Evolutionary conservation across 1,284 basidiomycete genomes (phyloP), one percentile per base, ranked within the genome.

Genomic region (Cryptococcus hybrid): DNA sequence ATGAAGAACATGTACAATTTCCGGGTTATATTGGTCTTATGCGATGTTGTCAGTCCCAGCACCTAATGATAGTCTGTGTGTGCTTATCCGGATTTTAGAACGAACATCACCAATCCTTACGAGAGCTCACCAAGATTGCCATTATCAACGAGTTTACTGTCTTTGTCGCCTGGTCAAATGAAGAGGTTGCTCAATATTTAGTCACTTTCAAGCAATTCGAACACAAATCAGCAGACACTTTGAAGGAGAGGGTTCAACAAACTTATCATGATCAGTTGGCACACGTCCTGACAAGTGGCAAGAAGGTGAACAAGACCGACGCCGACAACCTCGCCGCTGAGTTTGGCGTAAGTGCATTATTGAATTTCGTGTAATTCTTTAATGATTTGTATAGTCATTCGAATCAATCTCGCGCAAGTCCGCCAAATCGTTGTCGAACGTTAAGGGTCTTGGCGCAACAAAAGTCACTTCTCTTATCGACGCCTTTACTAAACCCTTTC

Each of bases 241-340:
- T 99, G 78, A 95, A 94, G 75, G 94, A 97, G 74, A 86, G 91
- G 34, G 82, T 91, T 5, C 91, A 93, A 71, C 91, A 94, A 66
- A 89, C 90, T 66, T 93, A 96, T 70, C 78, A 84, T 60, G 85
- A 90, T 5, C 84, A 92, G 67, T 78, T 98, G 11, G 88, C 89
- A 43, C 85, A 86, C n/a, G 85, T 90, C 0, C 80, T 99, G 39
- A 99, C 95, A 0, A 87, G 86, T 63, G 89, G 98, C 63, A 88
- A 85, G 68, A 93, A 91, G 66, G 88, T 99, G 57, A 99, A 99
- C 80, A 97, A 95, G 81, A 98, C 95, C 0, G 96, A 99, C 70
- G 92, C 95, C 0, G 86, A 93, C 75, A 96, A 94, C 1, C 80
- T 99, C 34, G 84, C 89, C n/a, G 88, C 88, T 0, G 88, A 90